Evolutionary conservation across 2,329 filamentous ascomycete genomes (phyloP).

Genomic region (Zasmidium citrigriseum): DNA sequence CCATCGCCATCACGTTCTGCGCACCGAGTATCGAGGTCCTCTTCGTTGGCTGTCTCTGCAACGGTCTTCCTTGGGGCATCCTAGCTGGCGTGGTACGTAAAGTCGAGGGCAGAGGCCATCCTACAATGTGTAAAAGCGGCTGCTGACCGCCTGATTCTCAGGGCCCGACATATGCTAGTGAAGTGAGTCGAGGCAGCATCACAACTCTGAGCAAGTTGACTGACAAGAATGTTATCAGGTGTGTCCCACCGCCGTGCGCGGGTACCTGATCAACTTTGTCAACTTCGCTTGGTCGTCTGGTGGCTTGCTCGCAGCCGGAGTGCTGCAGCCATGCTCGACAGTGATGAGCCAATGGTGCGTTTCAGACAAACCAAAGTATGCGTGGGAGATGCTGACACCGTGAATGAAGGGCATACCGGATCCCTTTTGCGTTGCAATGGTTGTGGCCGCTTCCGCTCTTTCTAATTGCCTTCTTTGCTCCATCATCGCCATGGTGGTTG

Average conservation of each 20-base stretch:
- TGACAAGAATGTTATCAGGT: constrained; percentile 37
- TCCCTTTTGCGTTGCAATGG: constrained; percentile 47
- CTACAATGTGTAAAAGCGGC: too few relatives aligned
- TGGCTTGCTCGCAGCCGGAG: constrained; percentile 52
- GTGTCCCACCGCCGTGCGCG: constrained; percentile 58
- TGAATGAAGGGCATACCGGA: constrained; percentile 30
- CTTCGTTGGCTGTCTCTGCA: neutral
- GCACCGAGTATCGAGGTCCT: neutral
- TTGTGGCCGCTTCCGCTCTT: constrained; percentile 39
- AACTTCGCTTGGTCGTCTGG: constrained; percentile 64
- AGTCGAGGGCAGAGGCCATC: too few relatives aligned
- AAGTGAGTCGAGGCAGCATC: neutral
- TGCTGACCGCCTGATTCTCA: too few relatives aligned
- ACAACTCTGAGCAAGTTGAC: neutral
- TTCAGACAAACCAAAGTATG: constrained; percentile 31
- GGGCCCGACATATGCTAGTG: neutral
- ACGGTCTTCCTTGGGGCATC: neutral
- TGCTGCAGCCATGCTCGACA: constrained; percentile 24
- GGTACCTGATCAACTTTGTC: constrained; percentile 60
- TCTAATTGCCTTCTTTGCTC: constrained; percentile 27
- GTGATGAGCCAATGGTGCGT: constrained; percentile 21
- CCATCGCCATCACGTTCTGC: neutral
- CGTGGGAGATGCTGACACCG: neutral
- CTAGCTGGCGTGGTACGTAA: neutral
- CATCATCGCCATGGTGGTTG: constrained; percentile 35